Conservation (phyloP, 768 basidiomycete species). For the Leucocoprinus birnbaumii region DNA sequence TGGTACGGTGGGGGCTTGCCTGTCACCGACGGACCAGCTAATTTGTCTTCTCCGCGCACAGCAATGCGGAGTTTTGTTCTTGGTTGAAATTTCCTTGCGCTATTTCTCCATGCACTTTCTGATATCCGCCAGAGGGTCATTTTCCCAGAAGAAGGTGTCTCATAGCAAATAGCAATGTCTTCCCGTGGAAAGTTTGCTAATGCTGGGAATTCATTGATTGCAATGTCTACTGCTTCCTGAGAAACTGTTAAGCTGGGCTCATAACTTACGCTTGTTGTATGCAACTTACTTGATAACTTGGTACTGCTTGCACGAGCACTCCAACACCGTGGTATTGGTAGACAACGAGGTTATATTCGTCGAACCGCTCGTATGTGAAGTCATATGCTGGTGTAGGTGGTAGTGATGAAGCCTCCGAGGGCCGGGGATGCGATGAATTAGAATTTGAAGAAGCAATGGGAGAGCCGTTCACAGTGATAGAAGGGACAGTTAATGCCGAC, state of each 20-base stretch:
- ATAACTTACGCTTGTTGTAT: neutral
- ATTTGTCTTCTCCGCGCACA: constrained; percentile 3
- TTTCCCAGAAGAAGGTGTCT: constrained; percentile 27
- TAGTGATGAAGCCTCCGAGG: neutral
- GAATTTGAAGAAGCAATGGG: neutral
- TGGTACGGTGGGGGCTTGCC: neutral
- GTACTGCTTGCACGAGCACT: constrained; percentile 35
- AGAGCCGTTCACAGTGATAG: no score
- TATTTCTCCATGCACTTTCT: constrained; percentile 43
- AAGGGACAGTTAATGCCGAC: no score
- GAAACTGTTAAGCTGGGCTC: neutral
- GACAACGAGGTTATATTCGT: constrained; percentile 41
- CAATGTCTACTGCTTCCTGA: constrained; percentile 49
- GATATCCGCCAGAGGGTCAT: constrained; percentile 44
- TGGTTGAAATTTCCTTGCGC: neutral
- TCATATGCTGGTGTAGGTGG: neutral
- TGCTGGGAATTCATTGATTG: constrained; percentile 45
- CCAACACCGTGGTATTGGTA: constrained; percentile 22
- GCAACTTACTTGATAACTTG: constrained; percentile 37
- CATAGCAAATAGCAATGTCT: constrained; percentile 42
- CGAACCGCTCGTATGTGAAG: constrained; percentile 34
- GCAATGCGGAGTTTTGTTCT: constrained; percentile 10
- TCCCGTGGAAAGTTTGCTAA: constrained; percentile 34
- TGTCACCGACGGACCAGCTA: neutral
- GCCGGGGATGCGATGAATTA: neutral